Evolutionary conservation across 2,329 filamentous ascomycete genomes (phyloP), one percentile per base, ranked within the genome.

Genomic region (Cadophora sp.): DNA sequence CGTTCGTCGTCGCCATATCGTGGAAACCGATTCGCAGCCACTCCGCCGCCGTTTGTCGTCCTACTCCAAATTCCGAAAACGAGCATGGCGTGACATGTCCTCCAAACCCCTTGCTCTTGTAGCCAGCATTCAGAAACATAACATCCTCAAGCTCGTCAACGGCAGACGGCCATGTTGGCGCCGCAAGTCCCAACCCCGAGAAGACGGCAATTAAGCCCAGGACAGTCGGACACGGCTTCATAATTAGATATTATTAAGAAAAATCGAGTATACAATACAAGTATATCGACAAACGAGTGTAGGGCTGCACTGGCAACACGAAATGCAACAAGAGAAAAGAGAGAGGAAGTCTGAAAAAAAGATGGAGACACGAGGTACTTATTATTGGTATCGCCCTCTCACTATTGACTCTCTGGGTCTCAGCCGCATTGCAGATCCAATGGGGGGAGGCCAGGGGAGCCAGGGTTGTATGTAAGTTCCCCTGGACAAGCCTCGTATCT

Each of bases 141-240:
- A 89, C 84, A 75, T 89, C 87, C 76, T 90, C 87, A 66, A 90
- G 78, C 74, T 89, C 87, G 72, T 90, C 87, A 20, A 82, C 82
- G 14, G 81, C 73, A 1, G 85, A 83, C 1, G 87, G 87, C 87
- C 87, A 90, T 72, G 86, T 89, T 39, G 84, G 84, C 70, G 84
- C 83, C 27, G 85, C 82, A 56, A 53, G 47, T 30, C 61, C 65
- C n/a, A 69, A 27, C 9, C 64, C 65, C 3, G 66, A 64, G 56
- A 71, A 71, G 9, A 70, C 39, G n/a, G 64, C 66, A 24, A 68
- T 48, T 48, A 68, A 64, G 48, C 55, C 59, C 27, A 73, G 56
- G 11, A 71, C 58, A 51, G 66, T 67, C 22, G 66, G 63, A 59
- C 58, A 67, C 11, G 71, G 53, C 68, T 68, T 71, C 73, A 74